Percentiles rank a stretch among this genome's conserved stretches.
These are phyloP conservation scores for Microsporum canis DNA, from an alignment of 2,329 filamentous ascomycete species.

Conservation along the genomic window DNA sequence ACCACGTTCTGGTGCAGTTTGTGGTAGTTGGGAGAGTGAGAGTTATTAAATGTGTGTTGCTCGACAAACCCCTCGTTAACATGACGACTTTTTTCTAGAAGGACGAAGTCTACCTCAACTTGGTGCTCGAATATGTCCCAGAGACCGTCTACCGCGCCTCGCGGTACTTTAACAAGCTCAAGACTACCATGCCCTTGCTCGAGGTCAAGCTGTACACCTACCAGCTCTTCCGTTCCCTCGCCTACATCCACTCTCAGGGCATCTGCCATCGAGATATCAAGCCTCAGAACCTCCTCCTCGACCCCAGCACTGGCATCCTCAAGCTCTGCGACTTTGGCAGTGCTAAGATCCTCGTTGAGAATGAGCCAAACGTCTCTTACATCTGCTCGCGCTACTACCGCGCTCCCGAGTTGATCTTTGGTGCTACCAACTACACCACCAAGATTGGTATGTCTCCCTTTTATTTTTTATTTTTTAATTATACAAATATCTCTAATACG, in stretches of 20 bases:
- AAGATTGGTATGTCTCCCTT: slow-evolving; percentile 72
- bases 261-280: slow-evolving; percentile 99
- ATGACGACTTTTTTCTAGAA: slow-evolving; percentile 45
- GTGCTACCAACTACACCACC: slow-evolving; percentile 97
- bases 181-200: slow-evolving; percentile 97
- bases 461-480: background rate
- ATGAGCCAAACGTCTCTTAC: slow-evolving; percentile 98
- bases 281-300: slow-evolving; percentile 90
- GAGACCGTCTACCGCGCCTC: slow-evolving; percentile 98
- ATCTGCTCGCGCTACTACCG: slow-evolving; percentile 99
- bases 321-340: slow-evolving; percentile 99
- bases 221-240: slow-evolving; percentile 94
- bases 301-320: slow-evolving; percentile 79
- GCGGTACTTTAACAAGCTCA: slow-evolving; percentile 99
- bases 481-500: background rate
- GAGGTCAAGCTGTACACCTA: slow-evolving; percentile 99
- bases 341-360: slow-evolving; percentile 95
- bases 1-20: background rate
- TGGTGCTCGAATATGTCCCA: slow-evolving; percentile 95
- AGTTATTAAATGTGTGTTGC: background rate
- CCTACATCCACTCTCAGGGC: slow-evolving; percentile 97
- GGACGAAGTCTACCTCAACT: slow-evolving; percentile 96
- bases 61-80: background rate
- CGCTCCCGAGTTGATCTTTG: slow-evolving; percentile 94
- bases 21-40: background rate